Conservation (phyloP, 345 rosid genomes). For the Citropsis articulata region DNA sequence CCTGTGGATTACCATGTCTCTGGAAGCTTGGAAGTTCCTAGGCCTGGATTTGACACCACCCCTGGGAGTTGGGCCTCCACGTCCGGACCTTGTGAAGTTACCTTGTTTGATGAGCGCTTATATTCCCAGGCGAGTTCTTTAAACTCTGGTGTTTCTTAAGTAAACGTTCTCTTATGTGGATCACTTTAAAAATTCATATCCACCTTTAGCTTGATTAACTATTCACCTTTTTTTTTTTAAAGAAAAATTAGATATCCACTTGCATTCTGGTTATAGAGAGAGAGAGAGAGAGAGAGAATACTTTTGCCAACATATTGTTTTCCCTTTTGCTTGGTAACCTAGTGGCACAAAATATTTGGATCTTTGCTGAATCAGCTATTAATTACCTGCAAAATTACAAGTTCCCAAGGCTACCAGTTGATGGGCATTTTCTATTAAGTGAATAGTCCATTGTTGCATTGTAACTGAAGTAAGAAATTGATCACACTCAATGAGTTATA, state of each 20-base stretch:
- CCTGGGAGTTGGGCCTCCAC: conserved; percentile 58
- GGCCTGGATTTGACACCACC: conserved; percentile 38
- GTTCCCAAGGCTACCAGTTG: neutral
- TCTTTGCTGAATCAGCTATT: neutral
- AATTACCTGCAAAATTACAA: neutral
- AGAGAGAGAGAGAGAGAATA: neutral
- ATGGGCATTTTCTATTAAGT: neutral
- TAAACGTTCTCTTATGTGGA: neutral
- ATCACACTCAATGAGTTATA: neutral
- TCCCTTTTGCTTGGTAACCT: neutral
- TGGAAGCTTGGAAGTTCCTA: conserved; percentile 56
- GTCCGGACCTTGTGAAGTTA: conserved; percentile 48
- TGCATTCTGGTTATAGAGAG: neutral
- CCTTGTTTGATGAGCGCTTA: conserved; percentile 55
- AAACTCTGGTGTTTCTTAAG: neutral
- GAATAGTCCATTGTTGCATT: neutral
- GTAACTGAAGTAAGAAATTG: neutral
- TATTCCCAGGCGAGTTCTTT: conserved; percentile 47
- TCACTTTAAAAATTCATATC: neutral
- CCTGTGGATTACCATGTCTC: conserved; percentile 49
- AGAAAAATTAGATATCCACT: neutral
- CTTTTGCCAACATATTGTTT: neutral
- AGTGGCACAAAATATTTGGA: neutral
- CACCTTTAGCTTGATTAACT: neutral
- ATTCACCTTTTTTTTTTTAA: neutral